phyloP scores from a whole-genome alignment of 495 filamentous ascomycete species.

The Lasiosphaeriaceae sp. region DNA sequence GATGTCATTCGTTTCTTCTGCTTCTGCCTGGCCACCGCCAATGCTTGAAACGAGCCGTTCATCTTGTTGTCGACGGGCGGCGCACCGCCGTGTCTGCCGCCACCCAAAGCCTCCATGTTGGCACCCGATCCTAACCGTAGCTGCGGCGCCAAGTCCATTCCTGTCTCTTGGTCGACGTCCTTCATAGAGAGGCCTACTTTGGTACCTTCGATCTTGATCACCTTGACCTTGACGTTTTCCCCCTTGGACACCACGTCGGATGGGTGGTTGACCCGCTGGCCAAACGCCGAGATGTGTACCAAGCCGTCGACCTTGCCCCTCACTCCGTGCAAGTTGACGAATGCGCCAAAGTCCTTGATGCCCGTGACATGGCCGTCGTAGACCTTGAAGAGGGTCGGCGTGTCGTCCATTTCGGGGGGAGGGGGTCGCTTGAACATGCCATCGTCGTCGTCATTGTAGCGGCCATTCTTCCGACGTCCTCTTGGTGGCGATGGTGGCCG shows the following conservation, averaged over 20 bases:
- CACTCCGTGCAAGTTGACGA: conserved; percentile 87
- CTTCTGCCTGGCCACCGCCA: conserved; percentile 40
- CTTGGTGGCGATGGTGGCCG: conserved; percentile 52
- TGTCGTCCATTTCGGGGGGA: conserved; percentile 71
- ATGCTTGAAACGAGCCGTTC: conserved; percentile 31
- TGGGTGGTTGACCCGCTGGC: conserved; percentile 84
- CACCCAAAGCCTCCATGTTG: conserved; percentile 79
- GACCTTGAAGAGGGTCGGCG: conserved; percentile 77
- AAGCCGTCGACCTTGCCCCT: conserved; percentile 87
- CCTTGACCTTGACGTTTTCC: conserved; percentile 89
- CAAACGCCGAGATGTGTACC: conserved; percentile 95
- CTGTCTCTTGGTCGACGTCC: conserved; percentile 89
- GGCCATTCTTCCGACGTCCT: conserved; percentile 42
- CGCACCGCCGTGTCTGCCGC: conserved; percentile 45
- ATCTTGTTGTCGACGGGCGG: conserved; percentile 33
- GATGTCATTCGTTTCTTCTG: conserved; percentile 90
- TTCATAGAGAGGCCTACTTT: conserved; percentile 92
- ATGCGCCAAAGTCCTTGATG: conserved; percentile 91
- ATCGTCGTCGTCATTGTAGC: conserved; percentile 64
- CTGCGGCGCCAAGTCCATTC: conserved; percentile 78
- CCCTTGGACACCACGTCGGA: conserved; percentile 77
- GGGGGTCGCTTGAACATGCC: conserved; percentile 67
- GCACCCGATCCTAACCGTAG: conserved; percentile 83
- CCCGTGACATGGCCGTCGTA: conserved; percentile 89
- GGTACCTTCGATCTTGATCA: conserved; percentile 76